These are phyloP conservation scores for Irpex sp. DNA, from an alignment of 1,284 basidiomycete species.

Conservation along the genomic window DNA sequence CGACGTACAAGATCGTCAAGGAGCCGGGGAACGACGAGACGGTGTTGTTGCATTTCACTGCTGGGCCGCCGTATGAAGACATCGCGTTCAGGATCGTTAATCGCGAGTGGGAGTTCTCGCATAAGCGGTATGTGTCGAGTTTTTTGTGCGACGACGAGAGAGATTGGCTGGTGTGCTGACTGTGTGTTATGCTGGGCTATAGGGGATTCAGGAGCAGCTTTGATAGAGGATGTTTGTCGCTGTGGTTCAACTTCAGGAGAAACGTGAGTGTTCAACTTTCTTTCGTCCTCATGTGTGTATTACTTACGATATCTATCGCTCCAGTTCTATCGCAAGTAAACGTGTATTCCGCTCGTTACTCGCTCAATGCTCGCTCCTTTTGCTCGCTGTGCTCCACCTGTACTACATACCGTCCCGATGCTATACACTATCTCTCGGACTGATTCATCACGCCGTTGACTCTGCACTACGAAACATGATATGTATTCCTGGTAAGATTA, in stretches of 20 bases:
- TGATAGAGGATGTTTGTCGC: constrained; percentile 77
- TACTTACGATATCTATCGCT: background rate
- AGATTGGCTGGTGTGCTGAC: background rate
- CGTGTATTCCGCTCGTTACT: background rate
- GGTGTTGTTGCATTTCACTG: constrained; percentile 87
- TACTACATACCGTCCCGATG: no score
- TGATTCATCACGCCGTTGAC: no score
- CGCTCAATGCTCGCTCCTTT: background rate
- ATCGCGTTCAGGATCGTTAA: constrained; percentile 98
- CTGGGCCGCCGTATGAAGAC: constrained; percentile 98
- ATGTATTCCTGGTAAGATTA: background rate
- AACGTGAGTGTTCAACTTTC: constrained; percentile 52
- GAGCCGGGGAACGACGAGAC: constrained; percentile 94
- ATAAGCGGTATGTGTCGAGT: constrained; percentile 64
- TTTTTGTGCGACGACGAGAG: background rate
- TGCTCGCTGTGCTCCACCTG: no score
- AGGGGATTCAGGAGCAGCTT: constrained; percentile 84
- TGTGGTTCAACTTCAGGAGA: constrained; percentile 86
- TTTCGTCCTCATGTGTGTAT: background rate
- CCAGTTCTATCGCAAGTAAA: constrained; percentile 12
- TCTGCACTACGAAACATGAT: background rate
- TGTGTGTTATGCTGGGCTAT: constrained; percentile 1
- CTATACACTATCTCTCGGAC: no score
- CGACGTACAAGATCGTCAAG: constrained; percentile 90
- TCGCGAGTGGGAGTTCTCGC: constrained; percentile 96